Conservation (phyloP, 352 stramenopile species). For the Globisporangium megalacanthum region DNA sequence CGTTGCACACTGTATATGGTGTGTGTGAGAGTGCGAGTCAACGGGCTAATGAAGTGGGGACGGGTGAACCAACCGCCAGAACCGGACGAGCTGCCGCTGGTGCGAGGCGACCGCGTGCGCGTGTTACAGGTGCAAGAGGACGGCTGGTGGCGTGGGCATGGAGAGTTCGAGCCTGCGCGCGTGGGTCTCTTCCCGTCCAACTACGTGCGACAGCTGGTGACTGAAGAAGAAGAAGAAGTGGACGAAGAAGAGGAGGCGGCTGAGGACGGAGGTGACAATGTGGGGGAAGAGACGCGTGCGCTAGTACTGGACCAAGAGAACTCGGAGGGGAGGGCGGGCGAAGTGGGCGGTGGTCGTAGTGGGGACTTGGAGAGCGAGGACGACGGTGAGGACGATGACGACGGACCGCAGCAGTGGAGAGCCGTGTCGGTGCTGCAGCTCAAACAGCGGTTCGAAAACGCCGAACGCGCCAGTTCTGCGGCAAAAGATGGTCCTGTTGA, state of each 20-base stretch:
- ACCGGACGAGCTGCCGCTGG: slow-evolving; percentile 46
- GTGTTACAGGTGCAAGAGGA: slow-evolving; percentile 53
- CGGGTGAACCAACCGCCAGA: no score
- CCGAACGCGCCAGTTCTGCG: slow-evolving; percentile 30
- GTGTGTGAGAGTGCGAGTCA: neutral
- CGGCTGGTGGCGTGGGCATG: slow-evolving; percentile 56
- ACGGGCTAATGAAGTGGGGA: neutral
- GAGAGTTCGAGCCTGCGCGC: slow-evolving; percentile 18
- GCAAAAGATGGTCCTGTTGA: slow-evolving; percentile 27
- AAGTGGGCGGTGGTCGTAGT: neutral
- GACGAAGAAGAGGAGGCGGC: neutral
- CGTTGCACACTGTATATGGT: neutral
- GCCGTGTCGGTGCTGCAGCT: slow-evolving; percentile 32
- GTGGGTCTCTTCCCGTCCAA: slow-evolving; percentile 61
- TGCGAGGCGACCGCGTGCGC: slow-evolving; percentile 34
- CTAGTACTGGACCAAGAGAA: neutral
- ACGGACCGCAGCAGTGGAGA: slow-evolving; percentile 10
- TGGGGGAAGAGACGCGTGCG: slow-evolving; percentile 1
- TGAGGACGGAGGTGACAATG: slow-evolving; percentile 7
- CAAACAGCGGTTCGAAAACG: slow-evolving; percentile 34
- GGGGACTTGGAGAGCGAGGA: neutral
- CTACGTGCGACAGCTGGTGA: slow-evolving; percentile 36
- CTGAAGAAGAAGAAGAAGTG: neutral
- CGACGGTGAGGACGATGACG: slow-evolving; percentile 13
- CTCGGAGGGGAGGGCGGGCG: no score